Evolutionary conservation across 768 basidiomycete genomes (phyloP), one percentile per base, ranked within the genome.

Genomic region (Lentinula lateritia): DNA sequence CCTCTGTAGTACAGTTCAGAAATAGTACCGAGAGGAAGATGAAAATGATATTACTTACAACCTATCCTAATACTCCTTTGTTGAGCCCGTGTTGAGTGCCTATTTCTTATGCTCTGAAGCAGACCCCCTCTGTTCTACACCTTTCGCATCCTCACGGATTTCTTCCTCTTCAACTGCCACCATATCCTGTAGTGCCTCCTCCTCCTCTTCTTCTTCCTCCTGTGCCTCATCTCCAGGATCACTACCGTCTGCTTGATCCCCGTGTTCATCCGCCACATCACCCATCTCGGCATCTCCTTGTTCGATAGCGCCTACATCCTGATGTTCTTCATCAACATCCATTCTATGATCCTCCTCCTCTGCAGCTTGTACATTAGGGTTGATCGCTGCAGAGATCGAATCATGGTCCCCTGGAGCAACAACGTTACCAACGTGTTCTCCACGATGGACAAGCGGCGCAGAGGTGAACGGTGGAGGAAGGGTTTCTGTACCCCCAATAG

Each of bases 101-200:
- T 48, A 20, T 10, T 23, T 12, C 16, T 56, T 56, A 28, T 59
- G 34, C 58, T 59, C 58, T 13, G 55, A 12, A 7, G 41, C 55
- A 5, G 60, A 28, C 10, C 60, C 50, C 8, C 50, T 34, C 59
- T 73, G 74, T 2, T 80, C 80, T 34, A 78, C 65, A 10, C 73
- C 77, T 39, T 65, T 63, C 0, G 70, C 70, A 67, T 83, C 82
- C 58, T 55, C 70, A 61, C 58, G 67, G 39, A 78, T 46, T 61
- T 80, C 81, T 46, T 79, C 75, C n/a, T 75, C 67, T 61, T 84
- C 82, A 8, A 81, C 62, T 5, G 73, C 73, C 65, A 80, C 74
- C 42, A 71, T 62, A 62, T 86, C 77, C 66, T 75, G 72, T 52
- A 71, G 38, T 39, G 28, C 3, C 28, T 28, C 60, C 5, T 73